Conservation (phyloP, 2,329 filamentous ascomycete species). For the Septoria linicola region DNA sequence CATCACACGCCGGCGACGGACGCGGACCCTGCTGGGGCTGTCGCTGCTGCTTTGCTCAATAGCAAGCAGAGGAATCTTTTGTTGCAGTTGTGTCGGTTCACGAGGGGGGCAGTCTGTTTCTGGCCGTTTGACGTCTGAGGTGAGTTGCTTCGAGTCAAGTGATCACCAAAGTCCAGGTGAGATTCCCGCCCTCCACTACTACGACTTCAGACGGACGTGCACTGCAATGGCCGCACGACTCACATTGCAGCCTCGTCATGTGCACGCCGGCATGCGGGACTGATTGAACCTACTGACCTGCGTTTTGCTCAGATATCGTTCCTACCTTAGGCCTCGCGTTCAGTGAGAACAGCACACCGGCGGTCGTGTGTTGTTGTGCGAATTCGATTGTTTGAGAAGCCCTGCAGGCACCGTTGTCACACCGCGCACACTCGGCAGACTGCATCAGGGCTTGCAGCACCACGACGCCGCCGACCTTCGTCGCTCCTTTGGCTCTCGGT, state of each 20-base stretch:
- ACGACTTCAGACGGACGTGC: neutral
- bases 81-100: too few relatives aligned
- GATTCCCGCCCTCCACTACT: conserved; percentile 1
- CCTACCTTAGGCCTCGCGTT: conserved; percentile 1
- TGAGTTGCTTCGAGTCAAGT: neutral
- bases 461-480: conserved; percentile 17
- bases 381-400: neutral
- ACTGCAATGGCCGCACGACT: conserved; percentile 7
- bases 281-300: conserved; percentile 5
- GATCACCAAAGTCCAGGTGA: neutral
- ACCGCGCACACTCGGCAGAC: conserved; percentile 1
- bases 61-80: too few relatives aligned
- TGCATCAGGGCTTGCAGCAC: conserved; percentile 2
- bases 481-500: conserved; percentile 17
- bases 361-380: neutral
- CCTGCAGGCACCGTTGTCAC: neutral
- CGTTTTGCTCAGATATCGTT: conserved; percentile 11
- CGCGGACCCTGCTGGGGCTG: too few relatives aligned
- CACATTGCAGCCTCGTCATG: conserved; percentile 11
- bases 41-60: too few relatives aligned
- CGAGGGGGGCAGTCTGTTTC: too few relatives aligned
- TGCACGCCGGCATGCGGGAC: conserved; percentile 16
- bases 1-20: too few relatives aligned
- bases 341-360: neutral
- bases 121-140: too few relatives aligned